Conservation (phyloP, 2,329 filamentous ascomycete genomes). For the Malbranchea zuffiana region DNA sequence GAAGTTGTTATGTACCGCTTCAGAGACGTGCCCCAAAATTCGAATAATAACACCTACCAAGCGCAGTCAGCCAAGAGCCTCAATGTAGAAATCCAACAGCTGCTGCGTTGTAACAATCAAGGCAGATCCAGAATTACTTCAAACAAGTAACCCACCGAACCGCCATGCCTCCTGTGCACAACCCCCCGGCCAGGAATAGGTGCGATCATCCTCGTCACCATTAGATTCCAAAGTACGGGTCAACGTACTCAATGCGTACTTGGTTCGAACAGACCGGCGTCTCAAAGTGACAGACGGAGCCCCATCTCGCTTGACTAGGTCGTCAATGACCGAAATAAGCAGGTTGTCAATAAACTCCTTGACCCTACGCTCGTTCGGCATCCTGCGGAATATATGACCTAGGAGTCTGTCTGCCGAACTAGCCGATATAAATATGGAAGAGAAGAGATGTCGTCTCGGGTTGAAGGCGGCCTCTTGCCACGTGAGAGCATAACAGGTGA, state of each 20-base stretch:
- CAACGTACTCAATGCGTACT: constrained; percentile 22
- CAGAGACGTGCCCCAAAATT: constrained; percentile 46
- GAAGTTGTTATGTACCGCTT: constrained; percentile 38
- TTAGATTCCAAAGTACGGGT: constrained; percentile 22
- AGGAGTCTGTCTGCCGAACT: no score
- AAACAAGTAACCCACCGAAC: constrained; percentile 34
- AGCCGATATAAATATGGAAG: no score
- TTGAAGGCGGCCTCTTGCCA: no score
- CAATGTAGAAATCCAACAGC: not conserved
- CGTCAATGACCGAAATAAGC: constrained; percentile 20
- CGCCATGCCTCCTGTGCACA: constrained; percentile 48
- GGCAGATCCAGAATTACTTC: not conserved
- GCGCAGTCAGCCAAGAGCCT: not conserved
- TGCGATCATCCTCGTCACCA: constrained; percentile 15
- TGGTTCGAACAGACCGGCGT: constrained; percentile 16
- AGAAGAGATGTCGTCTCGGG: no score
- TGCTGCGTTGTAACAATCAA: no score
- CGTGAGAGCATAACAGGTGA: no score
- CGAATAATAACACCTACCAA: constrained; percentile 44
- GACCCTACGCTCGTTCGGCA: constrained; percentile 16
- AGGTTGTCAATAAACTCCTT: constrained; percentile 23
- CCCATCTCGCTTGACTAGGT: constrained; percentile 21
- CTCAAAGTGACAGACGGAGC: constrained; percentile 20
- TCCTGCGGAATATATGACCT: no score
- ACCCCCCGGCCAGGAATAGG: constrained; percentile 46